Percentiles rank a stretch among this genome's conserved stretches.
Conservation (phyloP, 1,284 basidiomycete genomes). For the Takashimella tepidaria region DNA sequence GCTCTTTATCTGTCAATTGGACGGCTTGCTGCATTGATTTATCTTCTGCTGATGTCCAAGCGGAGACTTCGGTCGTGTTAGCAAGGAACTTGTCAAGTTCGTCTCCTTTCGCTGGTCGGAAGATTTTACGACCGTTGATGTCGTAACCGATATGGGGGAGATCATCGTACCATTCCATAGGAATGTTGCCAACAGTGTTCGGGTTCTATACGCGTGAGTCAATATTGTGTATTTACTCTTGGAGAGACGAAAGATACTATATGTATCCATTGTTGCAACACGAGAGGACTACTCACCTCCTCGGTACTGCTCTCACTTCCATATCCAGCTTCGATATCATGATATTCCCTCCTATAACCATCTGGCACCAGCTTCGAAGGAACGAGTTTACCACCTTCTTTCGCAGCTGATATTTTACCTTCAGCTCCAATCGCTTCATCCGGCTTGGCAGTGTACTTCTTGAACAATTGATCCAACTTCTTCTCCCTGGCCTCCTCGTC, state of each 20-base stretch:
- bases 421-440: constrained; percentile 43
- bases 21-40: constrained; percentile 81
- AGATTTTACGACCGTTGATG: constrained; percentile 88
- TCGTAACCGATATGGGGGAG: constrained; percentile 98
- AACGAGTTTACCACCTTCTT: constrained; percentile 41
- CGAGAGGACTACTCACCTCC: constrained; percentile 67
- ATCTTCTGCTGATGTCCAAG: constrained; percentile 94
- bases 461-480: constrained; percentile 35
- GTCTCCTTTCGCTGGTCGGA: constrained; percentile 91
- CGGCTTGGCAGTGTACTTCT: constrained; percentile 41
- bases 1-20: constrained; percentile 80
- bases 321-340: constrained; percentile 92
- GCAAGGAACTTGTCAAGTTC: constrained; percentile 96
- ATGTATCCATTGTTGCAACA: neutral
- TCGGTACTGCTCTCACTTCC: constrained; percentile 96
- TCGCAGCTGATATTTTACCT: constrained; percentile 40
- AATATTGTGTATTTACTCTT: too few relatives aligned
- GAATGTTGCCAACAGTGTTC: constrained; percentile 91
- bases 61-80: constrained; percentile 84
- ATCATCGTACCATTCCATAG: constrained; percentile 99
- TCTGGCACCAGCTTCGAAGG: constrained; percentile 61
- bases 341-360: constrained; percentile 81
- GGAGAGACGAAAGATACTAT: neutral
- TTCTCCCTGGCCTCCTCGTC: constrained; percentile 20
- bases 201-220: constrained; percentile 57